Base-by-base conservation (phyloP, 2,329 filamentous ascomycete species). In the Nemania bipapillata region DNA sequence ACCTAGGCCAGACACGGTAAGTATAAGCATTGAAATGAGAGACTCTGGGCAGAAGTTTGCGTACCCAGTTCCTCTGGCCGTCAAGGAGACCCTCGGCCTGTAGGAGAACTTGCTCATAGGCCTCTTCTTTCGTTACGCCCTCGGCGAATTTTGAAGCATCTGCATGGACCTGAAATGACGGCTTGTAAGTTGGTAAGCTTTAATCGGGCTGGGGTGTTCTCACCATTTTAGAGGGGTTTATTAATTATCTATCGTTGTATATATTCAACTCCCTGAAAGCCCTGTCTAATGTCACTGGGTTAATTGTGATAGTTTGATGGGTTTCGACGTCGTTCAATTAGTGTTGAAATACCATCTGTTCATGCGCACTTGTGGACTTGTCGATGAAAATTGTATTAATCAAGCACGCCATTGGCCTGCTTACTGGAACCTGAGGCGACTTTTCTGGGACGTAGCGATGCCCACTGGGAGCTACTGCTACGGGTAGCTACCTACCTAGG, bases 1-100 rank as follows among this genome's bases (percentile, higher is more conserved):
- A 83, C 81, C 82, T 84, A 71, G 49, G 28, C 20, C 40, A 28
- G 52, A 60, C 20, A 9, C 35, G 32, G 59, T 74, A 15, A 75
- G 69, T 61, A 65, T 65, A 60, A 63, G 6, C 26, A 37, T 55
- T 30, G 30, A 15, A 15, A 63, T 30, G 22, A 11, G 42, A 45
- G 32, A 52, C 8, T n/a, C 11, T 1, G 20, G 47, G 15, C 59
- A 26, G 32, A 52, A 11, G 24, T 22, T 53, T 12, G 12, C 85
- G 73, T 81, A 94, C 92, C 92, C 92, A 95, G 76, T 95, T 94
- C 58, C 89, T 85, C 78, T 95, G 92, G 6, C 86, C 91, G 26
- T 89, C 86, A 73, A 93, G 89, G 0, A 96, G 82, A 0, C 89
- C 88, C 70, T 87, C 85, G 0, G 91, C 89, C 77, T 94, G 90